Evolutionary conservation across 306 rosid genomes (phyloP).

Genomic region (Delonix regia): DNA sequence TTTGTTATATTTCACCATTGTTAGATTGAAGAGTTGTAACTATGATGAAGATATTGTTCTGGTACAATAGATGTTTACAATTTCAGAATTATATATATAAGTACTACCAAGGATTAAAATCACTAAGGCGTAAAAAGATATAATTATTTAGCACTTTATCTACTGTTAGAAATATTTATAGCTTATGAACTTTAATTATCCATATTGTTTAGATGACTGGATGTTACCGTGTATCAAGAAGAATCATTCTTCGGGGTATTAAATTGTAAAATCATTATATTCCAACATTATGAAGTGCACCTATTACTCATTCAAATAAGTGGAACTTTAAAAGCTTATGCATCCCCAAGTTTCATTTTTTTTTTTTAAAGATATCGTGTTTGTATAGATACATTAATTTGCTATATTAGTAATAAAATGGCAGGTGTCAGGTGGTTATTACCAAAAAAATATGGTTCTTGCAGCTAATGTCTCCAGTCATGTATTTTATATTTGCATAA

Average conservation of each 20-base stretch:
- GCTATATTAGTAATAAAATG: too few species aligned
- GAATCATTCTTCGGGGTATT: background rate
- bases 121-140: constrained; percentile 9
- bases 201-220: background rate
- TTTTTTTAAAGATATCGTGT: too few species aligned
- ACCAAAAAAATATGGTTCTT: too few species aligned
- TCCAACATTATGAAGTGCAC: background rate
- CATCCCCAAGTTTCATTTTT: background rate
- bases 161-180: background rate
- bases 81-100: background rate
- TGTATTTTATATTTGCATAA: too few species aligned
- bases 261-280: constrained; percentile 1
- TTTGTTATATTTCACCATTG: too few species aligned
- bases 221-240: background rate
- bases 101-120: background rate
- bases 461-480: too few species aligned
- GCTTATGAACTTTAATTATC: background rate
- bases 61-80: background rate
- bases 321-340: background rate
- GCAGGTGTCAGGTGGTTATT: too few species aligned
- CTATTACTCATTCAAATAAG: too few species aligned
- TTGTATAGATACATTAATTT: too few species aligned
- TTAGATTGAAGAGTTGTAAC: too few species aligned
- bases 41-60: too few species aligned
- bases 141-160: background rate